Conservation (phyloP, 2,329 filamentous ascomycete species). For the Fonsecaea nubica region DNA sequence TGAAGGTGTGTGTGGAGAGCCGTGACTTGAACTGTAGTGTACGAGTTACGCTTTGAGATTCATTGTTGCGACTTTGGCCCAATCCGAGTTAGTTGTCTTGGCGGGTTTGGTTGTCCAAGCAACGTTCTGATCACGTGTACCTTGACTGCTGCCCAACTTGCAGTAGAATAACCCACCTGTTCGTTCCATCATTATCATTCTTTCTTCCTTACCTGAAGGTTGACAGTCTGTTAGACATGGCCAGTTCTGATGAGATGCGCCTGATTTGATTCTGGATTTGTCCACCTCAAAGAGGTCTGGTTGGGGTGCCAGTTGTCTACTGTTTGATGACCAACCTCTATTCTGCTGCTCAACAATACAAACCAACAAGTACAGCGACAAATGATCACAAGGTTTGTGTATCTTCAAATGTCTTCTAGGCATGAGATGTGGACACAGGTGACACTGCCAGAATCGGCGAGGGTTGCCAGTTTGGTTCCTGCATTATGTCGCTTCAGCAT, state of each 20-base stretch:
- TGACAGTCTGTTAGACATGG: neutral
- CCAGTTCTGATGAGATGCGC: neutral
- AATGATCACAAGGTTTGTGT: neutral
- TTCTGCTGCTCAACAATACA: neutral
- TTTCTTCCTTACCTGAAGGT: neutral
- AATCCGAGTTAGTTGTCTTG: constrained; percentile 2
- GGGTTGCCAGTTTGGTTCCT: neutral
- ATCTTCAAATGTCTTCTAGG: neutral
- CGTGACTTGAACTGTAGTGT: constrained; percentile 6
- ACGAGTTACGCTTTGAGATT: neutral
- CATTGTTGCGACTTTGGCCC: constrained; percentile 12
- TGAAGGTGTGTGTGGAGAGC: constrained; percentile 23
- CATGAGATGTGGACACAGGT: constrained; percentile 1
- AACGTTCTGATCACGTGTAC: neutral
- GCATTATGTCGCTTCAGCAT: neutral
- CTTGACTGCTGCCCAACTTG: neutral
- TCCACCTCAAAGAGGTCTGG: neutral
- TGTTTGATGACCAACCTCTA: neutral
- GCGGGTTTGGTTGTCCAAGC: constrained; percentile 9
- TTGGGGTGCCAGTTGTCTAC: neutral
- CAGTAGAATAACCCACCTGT: neutral
- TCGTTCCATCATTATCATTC: constrained; percentile 2
- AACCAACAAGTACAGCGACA: neutral
- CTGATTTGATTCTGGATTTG: neutral
- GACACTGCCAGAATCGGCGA: neutral